Evolutionary conservation across 2,329 filamentous ascomycete genomes (phyloP), one percentile per base, ranked within the genome.

Genomic region (Dichotomopilus funicola): DNA sequence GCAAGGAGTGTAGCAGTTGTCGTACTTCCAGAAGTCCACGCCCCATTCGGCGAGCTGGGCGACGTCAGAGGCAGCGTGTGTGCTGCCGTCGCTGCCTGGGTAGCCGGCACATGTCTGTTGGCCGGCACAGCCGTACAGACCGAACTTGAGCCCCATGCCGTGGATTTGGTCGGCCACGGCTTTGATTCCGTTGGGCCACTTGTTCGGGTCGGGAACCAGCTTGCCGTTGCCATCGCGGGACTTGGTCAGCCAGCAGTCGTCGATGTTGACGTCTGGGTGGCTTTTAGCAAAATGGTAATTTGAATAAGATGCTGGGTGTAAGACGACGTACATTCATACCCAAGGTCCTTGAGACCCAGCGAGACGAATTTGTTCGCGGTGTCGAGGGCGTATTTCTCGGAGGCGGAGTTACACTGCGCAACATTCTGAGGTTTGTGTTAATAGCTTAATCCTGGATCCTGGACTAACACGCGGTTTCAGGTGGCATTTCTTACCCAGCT

Each of bases 1-100:
- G 46, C 60, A 60, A 2, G 61, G 57, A 1, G 59, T 61, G 38
- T 56, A 59, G 55, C 61, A 63, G 55, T 61, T 63, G 49, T 63
- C 61, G 35, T 59, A 59, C n/a, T 63, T 63, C 56, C 58, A 62
- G 31, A 54, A 61, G 36, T 63, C 61, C 10, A 63, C 59, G 1
- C 58, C 61, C 59, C 61, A 63, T 6, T 19, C 40, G 10, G 45
- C 56, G 13, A 63, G 44, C 52, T 55, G 54, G 1, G 35, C 34
- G n/a, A 56, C 59, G 31, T 63, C 61, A 1, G 42, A 46, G 10
- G 44, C 38, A 13, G 59, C 61, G 37, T 56, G 49, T 9, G n/a
- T 35, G 3, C n/a, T 9, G 5, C 61, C 56, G 10, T 61, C 50
- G 19, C 40, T 53, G 1, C 61, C 61, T 1, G 61, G 57, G 40